These are phyloP conservation scores for Penicillium sclerotiorum DNA, from an alignment of 2,329 filamentous ascomycete genomes.

Conservation along the genomic window DNA sequence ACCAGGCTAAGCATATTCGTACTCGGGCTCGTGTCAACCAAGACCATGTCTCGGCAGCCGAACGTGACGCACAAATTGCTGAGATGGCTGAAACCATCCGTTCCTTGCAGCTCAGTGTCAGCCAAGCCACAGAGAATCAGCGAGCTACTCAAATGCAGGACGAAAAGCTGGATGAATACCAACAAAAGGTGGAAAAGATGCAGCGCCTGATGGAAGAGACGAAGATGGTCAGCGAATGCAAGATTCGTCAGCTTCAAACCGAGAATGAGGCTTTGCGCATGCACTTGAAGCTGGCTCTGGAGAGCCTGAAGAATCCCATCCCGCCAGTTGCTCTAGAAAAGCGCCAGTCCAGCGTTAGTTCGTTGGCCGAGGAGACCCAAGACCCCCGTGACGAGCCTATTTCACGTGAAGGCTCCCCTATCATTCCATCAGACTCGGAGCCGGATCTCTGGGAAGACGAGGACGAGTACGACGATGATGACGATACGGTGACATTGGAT, in stretches of 20 bases:
- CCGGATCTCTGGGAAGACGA: slow-evolving; percentile 52
- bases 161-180: slow-evolving; percentile 90
- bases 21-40: slow-evolving; percentile 95
- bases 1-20: slow-evolving; percentile 96
- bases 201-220: slow-evolving; percentile 96
- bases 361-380: slow-evolving; percentile 59
- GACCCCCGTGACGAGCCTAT: slow-evolving; percentile 46
- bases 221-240: slow-evolving; percentile 85
- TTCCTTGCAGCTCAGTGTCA: slow-evolving; percentile 73
- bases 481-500: slow-evolving; percentile 55
- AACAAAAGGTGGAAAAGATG: slow-evolving; percentile 84
- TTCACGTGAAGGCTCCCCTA: slow-evolving; percentile 29
- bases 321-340: slow-evolving; percentile 50
- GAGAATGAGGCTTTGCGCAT: slow-evolving; percentile 88
- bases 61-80: slow-evolving; percentile 89
- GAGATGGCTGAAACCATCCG: slow-evolving; percentile 97
- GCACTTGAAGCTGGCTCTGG: slow-evolving; percentile 83
- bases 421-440: slow-evolving; percentile 28
- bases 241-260: slow-evolving; percentile 85
- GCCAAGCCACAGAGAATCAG: slow-evolving; percentile 68
- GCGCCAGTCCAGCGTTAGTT: slow-evolving; percentile 40
- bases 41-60: slow-evolving; percentile 86
- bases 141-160: slow-evolving; percentile 73
- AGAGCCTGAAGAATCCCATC: slow-evolving; percentile 89
- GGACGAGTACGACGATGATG: slow-evolving; percentile 43